Evolutionary conservation across 306 rosid genomes (phyloP), one percentile per base, ranked within the genome.

Genomic region (Trifolium pratense): DNA sequence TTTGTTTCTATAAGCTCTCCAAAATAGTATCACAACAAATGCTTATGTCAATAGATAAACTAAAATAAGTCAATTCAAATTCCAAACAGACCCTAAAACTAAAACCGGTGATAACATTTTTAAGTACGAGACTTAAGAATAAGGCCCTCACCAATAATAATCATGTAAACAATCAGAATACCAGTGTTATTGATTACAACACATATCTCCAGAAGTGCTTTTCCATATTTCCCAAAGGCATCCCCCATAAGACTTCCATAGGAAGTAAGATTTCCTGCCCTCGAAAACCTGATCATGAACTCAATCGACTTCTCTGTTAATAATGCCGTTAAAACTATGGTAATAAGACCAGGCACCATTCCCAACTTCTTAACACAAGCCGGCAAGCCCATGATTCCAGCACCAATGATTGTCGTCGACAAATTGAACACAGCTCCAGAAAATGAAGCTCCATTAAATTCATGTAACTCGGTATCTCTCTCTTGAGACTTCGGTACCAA

Each of bases 381-480:
- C 13, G 97, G 97, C 81, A 92, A 83, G 34, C 89, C 91, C 97
- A 92, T 92, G 79, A 92, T 90, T 58, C 97, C 97, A 25, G 97
- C 96, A 65, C 97, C 97, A 70, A 92, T 86, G 61, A 88, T 78
- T 52, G 97, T 88, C 67, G 97, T 92, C 5, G 97, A 87, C 20
- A 92, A 90, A 71, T 92, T 92, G 75, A 92, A 88, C 37, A 90
- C 96, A 16, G 89, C 97, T n/a, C 97, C 96, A 36, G 90, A 74
- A 78, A 90, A 92, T 17, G 97, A 92, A 75, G 94, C 96, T 39
- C 97, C 97, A 74, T 88, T 83, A 63, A 90, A 86, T 59, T 88
- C 97, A 58, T 82, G 88, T 79, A 86, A 88, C 32, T 66, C 84
- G 15, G 5, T 75, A 64, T 70, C 85, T 17, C 16, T 74, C n/a